Percentiles rank a stretch among this genome's conserved stretches.
These are phyloP conservation scores for Calonectria pteridis DNA, from an alignment of 2,329 filamentous ascomycete species.

Conservation along the genomic window DNA sequence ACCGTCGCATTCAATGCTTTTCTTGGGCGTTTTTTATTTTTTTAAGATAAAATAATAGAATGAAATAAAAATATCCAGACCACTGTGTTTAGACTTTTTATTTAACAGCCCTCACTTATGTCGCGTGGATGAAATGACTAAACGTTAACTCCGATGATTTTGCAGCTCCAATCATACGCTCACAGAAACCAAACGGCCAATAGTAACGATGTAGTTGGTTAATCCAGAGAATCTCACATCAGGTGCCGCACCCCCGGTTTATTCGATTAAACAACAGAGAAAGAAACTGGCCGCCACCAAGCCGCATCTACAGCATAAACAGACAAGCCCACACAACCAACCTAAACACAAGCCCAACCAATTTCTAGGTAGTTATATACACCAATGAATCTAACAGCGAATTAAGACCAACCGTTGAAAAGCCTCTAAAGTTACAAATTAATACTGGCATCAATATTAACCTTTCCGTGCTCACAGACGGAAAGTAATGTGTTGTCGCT, in stretches of 20 bases:
- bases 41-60: not conserved
- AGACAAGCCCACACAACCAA: not conserved
- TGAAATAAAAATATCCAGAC: too few species aligned
- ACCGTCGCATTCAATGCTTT: not conserved
- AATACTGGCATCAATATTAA: conserved; percentile 66
- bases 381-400: too few species aligned
- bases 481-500: conserved; percentile 66
- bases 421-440: conserved; percentile 41
- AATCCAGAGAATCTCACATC: not conserved
- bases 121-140: not conserved
- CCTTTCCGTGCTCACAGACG: conserved; percentile 74
- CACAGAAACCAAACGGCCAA: not conserved
- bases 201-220: not conserved
- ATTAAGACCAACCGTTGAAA: not conserved
- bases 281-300: not conserved
- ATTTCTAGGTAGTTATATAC: not conserved
- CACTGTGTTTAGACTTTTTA: too few species aligned
- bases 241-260: not conserved
- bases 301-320: not conserved
- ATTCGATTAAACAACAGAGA: not conserved
- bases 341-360: not conserved
- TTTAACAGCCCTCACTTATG: too few species aligned
- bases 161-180: not conserved
- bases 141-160: not conserved
- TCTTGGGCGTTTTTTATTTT: not conserved